Base-by-base conservation (phyloP, 148 eudicot genomes). In the Diospyros lotus region DNA sequence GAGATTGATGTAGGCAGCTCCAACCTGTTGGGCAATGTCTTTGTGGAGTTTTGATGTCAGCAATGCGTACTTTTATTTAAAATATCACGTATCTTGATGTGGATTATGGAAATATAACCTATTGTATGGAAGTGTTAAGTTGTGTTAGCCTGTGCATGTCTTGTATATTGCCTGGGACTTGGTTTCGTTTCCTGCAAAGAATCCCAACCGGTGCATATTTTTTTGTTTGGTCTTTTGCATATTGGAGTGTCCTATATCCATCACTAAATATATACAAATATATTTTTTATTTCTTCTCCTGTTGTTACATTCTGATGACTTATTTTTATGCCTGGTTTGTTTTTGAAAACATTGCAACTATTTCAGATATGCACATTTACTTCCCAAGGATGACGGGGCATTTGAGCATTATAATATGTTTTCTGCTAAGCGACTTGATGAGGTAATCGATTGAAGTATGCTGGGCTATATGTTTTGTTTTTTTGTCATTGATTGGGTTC, bases 311-410 rank as follows among this genome's bases (percentile, higher is more conserved):
- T 38, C 48, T 45, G 72, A 54, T 50, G 46, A 61, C 73, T 55
- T 58, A 61, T 45, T 72, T 56, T 68, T 50, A 53, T 62, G 46
- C 12, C 51, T 46, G 9, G 69, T 67, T 48, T 4, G 69, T 18
- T 62, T 58, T 39, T 72, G n/a, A 17, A 66, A 54, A 68, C 18
- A 14, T 60, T 4, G 41, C 44, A 39, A 71, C 7, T 76, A 61
- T 85, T 82, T 69, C 85, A 96, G 99, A 89, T 96, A 87, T 85
- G 83, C 87, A 13, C 99, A 96, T 85, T 80, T 96, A 82, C 91
- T 93, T 84, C 98, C 98, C 41, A 93, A 87, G 87, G 97, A 93
- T 45, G 98, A 89, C 62, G 95, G 93, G 54, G 97, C 98, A 12
- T 83, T 93, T 76, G 97, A 93, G 82, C 88, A 81, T 66, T 89